A percentile compares a stretch with the other conserved stretches of the same genome.
phyloP scores from a whole-genome alignment of 257 asterid species.

The Solanum ahanhuiri region DNA sequence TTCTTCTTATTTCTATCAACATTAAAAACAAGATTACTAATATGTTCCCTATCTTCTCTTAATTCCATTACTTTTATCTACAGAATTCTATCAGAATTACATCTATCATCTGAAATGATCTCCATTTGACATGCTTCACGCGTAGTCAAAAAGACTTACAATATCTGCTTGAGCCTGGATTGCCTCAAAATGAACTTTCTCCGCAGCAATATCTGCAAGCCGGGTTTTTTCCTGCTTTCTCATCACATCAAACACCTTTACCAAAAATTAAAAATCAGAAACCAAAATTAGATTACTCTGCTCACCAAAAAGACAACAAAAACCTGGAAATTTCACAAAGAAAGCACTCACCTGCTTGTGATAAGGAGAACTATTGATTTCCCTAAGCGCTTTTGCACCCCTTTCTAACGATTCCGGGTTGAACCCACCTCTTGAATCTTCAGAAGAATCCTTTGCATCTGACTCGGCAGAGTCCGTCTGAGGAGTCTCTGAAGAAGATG shows the following conservation, averaged over 20 bases:
- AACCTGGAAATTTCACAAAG: not conserved
- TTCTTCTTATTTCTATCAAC: not conserved
- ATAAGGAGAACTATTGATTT: constrained; percentile 59
- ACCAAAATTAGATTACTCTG: not conserved
- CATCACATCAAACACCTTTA: constrained; percentile 78
- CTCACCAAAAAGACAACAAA: not conserved
- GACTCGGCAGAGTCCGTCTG: constrained; percentile 25
- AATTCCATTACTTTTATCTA: not conserved
- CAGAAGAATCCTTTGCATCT: constrained; percentile 38
- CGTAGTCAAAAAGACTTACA: constrained; percentile 28
- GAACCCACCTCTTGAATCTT: constrained; percentile 59
- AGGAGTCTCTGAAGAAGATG: constrained; percentile 21
- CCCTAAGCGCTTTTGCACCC: constrained; percentile 77
- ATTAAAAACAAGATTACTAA: not conserved
- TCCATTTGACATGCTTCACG: not conserved
- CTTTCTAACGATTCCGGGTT: constrained; percentile 72
- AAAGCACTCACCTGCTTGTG: constrained; percentile 27
- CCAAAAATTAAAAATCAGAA: not conserved
- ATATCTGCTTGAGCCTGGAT: constrained; percentile 73
- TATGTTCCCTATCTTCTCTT: not conserved
- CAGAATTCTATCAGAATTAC: not conserved
- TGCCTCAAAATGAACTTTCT: constrained; percentile 69
- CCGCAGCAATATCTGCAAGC: constrained; percentile 65
- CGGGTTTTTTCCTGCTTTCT: constrained; percentile 81
- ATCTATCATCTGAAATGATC: not conserved